Percentiles rank a stretch among this genome's conserved stretches.
phyloP scores from a whole-genome alignment of 176 grass and related monocot genomes.

The Aegilops tauschii region DNA sequence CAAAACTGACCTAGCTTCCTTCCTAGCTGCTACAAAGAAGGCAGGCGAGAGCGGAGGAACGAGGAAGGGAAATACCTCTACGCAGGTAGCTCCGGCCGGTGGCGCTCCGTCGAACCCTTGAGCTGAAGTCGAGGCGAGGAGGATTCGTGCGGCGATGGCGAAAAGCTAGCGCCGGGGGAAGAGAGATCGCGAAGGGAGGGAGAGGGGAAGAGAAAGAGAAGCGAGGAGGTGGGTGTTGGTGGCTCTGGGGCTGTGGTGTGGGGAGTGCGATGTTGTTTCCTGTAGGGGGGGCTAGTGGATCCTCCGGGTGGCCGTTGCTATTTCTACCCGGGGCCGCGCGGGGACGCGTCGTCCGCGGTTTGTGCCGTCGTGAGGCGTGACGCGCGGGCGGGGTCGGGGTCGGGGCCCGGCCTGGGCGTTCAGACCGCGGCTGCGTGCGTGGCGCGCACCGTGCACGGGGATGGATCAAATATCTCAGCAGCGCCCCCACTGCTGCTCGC shows the following conservation, averaged over 20 bases:
- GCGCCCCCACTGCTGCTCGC: background rate
- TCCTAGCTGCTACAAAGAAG: background rate
- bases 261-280: constrained; percentile 36
- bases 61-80: constrained; percentile 4
- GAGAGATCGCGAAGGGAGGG: too few relatives aligned
- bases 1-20: background rate
- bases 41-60: background rate
- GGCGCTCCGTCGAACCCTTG: background rate
- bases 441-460: background rate
- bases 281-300: background rate
- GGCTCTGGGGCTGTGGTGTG: background rate
- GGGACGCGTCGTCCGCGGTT: constrained; percentile 33
- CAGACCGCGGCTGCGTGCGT: constrained; percentile 19
- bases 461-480: background rate
- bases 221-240: background rate
- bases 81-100: constrained; percentile 18
- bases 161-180: too few relatives aligned
- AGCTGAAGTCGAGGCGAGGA: background rate
- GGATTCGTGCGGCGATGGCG: too few relatives aligned
- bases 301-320: background rate
- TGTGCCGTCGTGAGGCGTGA: constrained; percentile 25
- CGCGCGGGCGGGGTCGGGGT: background rate
- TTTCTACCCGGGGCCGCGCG: constrained; percentile 39
- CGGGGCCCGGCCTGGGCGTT: constrained; percentile 1
- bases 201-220: too few relatives aligned